Evolutionary conservation across 345 rosid species (phyloP).

Genomic region (Excoecaria agallocha): DNA sequence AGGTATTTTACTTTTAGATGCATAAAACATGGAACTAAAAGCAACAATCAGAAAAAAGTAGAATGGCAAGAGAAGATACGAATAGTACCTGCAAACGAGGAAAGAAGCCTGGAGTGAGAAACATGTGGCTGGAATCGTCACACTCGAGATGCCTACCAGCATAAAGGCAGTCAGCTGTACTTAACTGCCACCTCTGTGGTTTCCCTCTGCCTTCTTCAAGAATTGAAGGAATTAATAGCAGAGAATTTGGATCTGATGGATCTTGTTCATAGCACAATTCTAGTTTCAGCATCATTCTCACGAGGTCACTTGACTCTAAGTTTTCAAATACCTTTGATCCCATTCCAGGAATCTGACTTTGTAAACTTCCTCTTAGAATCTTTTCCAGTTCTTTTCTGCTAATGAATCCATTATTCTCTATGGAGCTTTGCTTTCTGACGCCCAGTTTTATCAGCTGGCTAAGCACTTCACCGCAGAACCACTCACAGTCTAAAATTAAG

Average conservation of each 20-base stretch:
- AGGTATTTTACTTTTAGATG: not conserved
- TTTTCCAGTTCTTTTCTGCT: slow-evolving; percentile 74
- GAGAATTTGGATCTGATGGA: slow-evolving; percentile 66
- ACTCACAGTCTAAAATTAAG: slow-evolving; percentile 75
- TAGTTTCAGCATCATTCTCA: slow-evolving; percentile 81
- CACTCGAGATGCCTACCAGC: slow-evolving; percentile 90
- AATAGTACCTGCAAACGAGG: slow-evolving; percentile 78
- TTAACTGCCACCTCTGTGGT: slow-evolving; percentile 75
- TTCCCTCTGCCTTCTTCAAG: slow-evolving; percentile 96
- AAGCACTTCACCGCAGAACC: slow-evolving; percentile 86
- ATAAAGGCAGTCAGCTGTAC: slow-evolving; percentile 51
- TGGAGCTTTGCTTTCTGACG: slow-evolving; percentile 50
- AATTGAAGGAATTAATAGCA: slow-evolving; percentile 70
- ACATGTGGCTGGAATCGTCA: slow-evolving; percentile 85
- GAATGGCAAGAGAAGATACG: slow-evolving; percentile 6
- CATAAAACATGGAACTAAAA: not conserved
- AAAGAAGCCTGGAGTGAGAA: slow-evolving; percentile 88
- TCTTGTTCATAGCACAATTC: slow-evolving; percentile 83
- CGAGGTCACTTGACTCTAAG: slow-evolving; percentile 62
- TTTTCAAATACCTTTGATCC: slow-evolving; percentile 77
- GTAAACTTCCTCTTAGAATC: slow-evolving; percentile 66
- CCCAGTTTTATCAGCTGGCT: slow-evolving; percentile 73
- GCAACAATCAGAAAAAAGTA: not conserved
- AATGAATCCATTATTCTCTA: slow-evolving; percentile 60
- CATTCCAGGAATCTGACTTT: slow-evolving; percentile 85